Evolutionary conservation across 176 grass and related monocot species (phyloP).

Genomic region (Calamus simplicifolius): DNA sequence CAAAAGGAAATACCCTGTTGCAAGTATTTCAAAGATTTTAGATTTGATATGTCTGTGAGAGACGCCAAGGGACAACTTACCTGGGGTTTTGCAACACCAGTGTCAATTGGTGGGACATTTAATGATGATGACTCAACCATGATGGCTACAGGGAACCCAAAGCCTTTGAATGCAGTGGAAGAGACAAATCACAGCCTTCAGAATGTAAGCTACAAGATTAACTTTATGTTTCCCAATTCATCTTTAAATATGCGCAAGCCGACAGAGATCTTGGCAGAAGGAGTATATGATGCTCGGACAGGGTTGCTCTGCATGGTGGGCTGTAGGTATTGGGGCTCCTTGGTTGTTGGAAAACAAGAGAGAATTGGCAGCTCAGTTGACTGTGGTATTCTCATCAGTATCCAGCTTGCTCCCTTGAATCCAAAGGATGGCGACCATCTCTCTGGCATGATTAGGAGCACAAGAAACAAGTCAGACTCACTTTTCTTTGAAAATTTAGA

Average conservation of each 20-base stretch:
- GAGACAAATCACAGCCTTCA: slow-evolving; percentile 21
- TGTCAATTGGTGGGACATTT: slow-evolving; percentile 14
- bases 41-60: slow-evolving; percentile 8
- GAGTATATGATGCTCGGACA: slow-evolving; percentile 36
- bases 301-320: slow-evolving; percentile 41
- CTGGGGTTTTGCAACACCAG: slow-evolving; percentile 12
- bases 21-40: slow-evolving; percentile 35
- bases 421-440: not conserved
- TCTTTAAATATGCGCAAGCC: too few relatives aligned
- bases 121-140: too few relatives aligned
- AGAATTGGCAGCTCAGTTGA: slow-evolving; percentile 30
- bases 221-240: too few relatives aligned
- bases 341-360: not conserved
- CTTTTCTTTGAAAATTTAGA: slow-evolving; percentile 41
- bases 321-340: slow-evolving; percentile 27
- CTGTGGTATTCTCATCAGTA: slow-evolving; percentile 32
- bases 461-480: slow-evolving; percentile 26
- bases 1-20: slow-evolving; percentile 20
- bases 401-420: slow-evolving; percentile 28
- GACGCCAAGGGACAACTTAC: not conserved
- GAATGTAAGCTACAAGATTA: slow-evolving; percentile 37
- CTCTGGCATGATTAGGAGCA: slow-evolving; percentile 44
- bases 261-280: slow-evolving; percentile 40
- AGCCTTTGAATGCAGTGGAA: not conserved
- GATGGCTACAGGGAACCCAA: too few relatives aligned